A percentile compares a stretch with the other conserved stretches of the same genome.
Conservation (phyloP, 805 yeast genomes). For the Wickerhamomyces alni region DNA sequence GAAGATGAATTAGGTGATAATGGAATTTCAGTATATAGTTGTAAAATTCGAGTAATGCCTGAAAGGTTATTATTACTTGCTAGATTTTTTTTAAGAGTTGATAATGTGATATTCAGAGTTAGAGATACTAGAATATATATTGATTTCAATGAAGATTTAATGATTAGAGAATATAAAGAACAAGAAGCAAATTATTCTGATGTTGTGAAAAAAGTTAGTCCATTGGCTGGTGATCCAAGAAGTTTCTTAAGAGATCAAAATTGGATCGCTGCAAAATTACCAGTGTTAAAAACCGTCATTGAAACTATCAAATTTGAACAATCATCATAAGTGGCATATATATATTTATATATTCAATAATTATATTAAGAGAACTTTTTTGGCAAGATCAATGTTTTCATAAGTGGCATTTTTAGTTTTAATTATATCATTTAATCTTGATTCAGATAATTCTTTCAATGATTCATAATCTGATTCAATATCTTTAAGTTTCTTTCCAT, state of each 20-base stretch:
- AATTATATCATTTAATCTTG: constrained; percentile 12
- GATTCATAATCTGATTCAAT: constrained; percentile 3
- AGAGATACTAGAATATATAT: constrained; percentile 81
- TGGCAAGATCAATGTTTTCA: constrained; percentile 13
- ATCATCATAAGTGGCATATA: neutral
- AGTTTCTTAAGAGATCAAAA: constrained; percentile 71
- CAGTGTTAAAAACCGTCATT: constrained; percentile 29
- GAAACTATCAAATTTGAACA: constrained; percentile 6
- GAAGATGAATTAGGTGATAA: constrained; percentile 98
- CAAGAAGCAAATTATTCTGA: constrained; percentile 52
- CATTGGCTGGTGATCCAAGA: constrained; percentile 60
- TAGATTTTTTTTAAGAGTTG: constrained; percentile 82
- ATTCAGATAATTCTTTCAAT: constrained; percentile 8
- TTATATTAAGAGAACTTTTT: constrained; percentile 8
- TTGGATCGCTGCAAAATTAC: constrained; percentile 72
- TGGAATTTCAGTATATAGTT: constrained; percentile 74
- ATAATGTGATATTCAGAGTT: constrained; percentile 78
- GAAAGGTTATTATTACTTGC: constrained; percentile 66
- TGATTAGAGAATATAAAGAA: constrained; percentile 73
- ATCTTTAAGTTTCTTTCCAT: constrained; percentile 4
- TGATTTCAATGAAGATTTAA: constrained; percentile 58
- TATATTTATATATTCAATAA: neutral
- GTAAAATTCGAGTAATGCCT: constrained; percentile 86
- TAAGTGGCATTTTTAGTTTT: constrained; percentile 10
- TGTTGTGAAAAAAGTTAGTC: constrained; percentile 35